Percentiles rank a stretch among this genome's conserved stretches.
Evolutionary conservation across 2,329 filamentous ascomycete genomes (phyloP).

Genomic region (Pseudocercospora crystallina): DNA sequence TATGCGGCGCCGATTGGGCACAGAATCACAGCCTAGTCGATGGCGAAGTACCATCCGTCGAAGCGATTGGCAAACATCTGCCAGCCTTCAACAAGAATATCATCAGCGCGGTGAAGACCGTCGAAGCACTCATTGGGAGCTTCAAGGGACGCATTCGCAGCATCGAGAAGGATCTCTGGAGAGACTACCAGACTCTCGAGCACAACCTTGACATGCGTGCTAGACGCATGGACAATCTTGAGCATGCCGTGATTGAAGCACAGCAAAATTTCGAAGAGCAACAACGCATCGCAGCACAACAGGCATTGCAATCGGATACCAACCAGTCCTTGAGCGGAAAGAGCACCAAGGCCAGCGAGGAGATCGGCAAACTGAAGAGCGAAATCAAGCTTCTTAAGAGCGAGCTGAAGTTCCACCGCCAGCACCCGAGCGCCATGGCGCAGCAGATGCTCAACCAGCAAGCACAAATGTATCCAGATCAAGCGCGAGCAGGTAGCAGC

Average conservation of each 20-base stretch:
- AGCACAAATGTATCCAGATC: constrained; percentile 22
- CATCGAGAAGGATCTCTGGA: constrained; percentile 86
- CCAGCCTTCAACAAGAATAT: constrained; percentile 89
- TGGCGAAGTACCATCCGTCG: constrained; percentile 79
- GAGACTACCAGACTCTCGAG: constrained; percentile 86
- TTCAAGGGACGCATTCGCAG: constrained; percentile 78
- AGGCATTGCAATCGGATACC: constrained; percentile 23
- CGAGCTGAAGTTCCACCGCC: constrained; percentile 65
- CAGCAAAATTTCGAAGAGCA: constrained; percentile 32
- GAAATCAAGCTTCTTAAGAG: constrained; percentile 62
- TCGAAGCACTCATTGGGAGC: constrained; percentile 74
- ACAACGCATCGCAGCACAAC: constrained; percentile 19
- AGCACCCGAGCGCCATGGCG: constrained; percentile 36
- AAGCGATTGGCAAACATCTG: constrained; percentile 81
- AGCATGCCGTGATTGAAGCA: constrained; percentile 71
- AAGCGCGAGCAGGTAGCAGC: constrained; percentile 21
- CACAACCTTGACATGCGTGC: constrained; percentile 73
- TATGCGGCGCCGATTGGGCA: constrained; percentile 90
- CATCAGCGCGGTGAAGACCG: constrained; percentile 78
- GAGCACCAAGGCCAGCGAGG: constrained; percentile 47
- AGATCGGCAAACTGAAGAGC: constrained; percentile 58
- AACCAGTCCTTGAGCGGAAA: constrained; percentile 41
- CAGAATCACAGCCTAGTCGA: constrained; percentile 87
- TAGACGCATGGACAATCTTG: constrained; percentile 84
- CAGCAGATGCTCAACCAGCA: constrained; percentile 35